Evolutionary conservation across 345 rosid species (phyloP), one percentile per base, ranked within the genome.

Genomic region (Turnera subulata): DNA sequence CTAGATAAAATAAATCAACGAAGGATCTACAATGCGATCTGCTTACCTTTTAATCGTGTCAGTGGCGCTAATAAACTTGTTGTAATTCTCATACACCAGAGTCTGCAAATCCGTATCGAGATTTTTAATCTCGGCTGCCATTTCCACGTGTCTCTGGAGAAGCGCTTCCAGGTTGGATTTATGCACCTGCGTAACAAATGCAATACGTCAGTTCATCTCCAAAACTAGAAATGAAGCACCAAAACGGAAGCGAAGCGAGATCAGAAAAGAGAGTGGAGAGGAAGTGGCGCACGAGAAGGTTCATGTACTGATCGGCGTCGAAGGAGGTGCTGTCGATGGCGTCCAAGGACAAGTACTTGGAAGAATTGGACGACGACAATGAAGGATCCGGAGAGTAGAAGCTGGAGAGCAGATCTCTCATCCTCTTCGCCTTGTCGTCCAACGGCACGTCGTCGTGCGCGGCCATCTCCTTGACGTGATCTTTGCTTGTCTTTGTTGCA

Each of bases 381-480:
- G 95, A 76, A 73, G 92, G 97, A 78, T 85, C 95, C 9, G 97
- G 96, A 67, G 90, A 72, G 74, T 94, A 94, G 74, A 94, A 94
- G 82, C 97, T 94, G 55, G 97, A 85, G 15, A 94, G 63, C 71
- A 94, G 93, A 88, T 94, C 99, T 71, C 99, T 85, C 96, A 79
- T 94, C 65, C 99, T 81, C 92, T 88, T 94, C 53, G 99, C 99
- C 76, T 94, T 94, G 49, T 90, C 99, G 53, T 94, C 99, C 95
- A 85, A 32, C 10, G 89, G 95, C 56, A 60, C 80, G 46, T 79
- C 89, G 46, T 78, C 96, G n/a, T 72, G 35, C 5, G 35, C 4
- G 8, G 35, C 35, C 35, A 29, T 29, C 8, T 29, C n/a, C n/a
- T n/a, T 4, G 8, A 29, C 35, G 35, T 8, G 35, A 29, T 29